Percentiles rank a stretch among this genome's conserved stretches.
Evolutionary conservation across 768 basidiomycete species (phyloP).

Genomic region (Auriscalpium vulgare): DNA sequence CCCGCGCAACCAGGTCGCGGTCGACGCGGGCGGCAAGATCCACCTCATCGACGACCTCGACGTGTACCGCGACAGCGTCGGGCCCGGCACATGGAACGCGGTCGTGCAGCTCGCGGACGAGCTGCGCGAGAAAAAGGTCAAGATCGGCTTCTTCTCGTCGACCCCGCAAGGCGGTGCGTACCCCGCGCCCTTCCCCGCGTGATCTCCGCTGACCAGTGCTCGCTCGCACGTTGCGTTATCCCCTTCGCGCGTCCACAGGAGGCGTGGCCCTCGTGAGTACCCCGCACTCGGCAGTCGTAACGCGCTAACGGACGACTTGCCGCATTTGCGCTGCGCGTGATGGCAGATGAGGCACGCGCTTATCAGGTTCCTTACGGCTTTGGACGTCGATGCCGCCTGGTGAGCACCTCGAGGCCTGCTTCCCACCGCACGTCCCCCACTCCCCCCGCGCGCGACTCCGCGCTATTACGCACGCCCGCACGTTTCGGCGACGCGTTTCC

Average conservation of each 20-base stretch:
- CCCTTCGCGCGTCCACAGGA: constrained; percentile 35
- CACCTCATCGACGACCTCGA: constrained; percentile 79
- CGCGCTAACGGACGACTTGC: constrained; percentile 12
- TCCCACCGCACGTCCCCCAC: not conserved
- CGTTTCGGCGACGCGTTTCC: not conserved
- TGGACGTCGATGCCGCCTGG: constrained; percentile 83
- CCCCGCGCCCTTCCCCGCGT: constrained; percentile 1
- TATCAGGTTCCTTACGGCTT: constrained; percentile 71
- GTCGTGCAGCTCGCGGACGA: constrained; percentile 79
- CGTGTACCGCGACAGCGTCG: constrained; percentile 67
- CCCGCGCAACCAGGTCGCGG: constrained; percentile 78
- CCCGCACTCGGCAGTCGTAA: constrained; percentile 17
- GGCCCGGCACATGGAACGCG: constrained; percentile 70
- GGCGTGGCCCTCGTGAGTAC: constrained; percentile 83
- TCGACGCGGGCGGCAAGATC: constrained; percentile 82
- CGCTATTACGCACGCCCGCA: constrained; percentile 3
- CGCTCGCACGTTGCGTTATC: constrained; percentile 13
- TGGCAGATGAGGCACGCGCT: constrained; percentile 87
- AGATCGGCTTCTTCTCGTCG: constrained; percentile 90
- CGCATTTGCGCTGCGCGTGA: constrained; percentile 5
- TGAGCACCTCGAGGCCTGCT: constrained; percentile 32
- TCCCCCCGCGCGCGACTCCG: not conserved
- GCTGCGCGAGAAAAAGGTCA: constrained; percentile 77
- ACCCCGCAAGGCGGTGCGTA: constrained; percentile 86
- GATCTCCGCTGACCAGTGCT: constrained; percentile 17